These are phyloP conservation scores for Yamadazyma sp. DNA, from an alignment of 805 yeast genomes.

Conservation along the genomic window DNA sequence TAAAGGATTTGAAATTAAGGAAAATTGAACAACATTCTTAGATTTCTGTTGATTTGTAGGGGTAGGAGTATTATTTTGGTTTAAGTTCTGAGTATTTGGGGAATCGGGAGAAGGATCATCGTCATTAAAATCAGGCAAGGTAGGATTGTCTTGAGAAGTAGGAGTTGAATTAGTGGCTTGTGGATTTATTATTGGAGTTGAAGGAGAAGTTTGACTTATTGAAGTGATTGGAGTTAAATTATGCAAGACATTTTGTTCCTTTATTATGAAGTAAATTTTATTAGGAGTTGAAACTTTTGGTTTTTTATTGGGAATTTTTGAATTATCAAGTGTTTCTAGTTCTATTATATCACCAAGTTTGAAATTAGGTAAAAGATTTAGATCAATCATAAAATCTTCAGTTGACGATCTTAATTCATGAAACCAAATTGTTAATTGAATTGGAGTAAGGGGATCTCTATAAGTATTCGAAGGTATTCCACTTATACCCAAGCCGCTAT, in stretches of 20 bases:
- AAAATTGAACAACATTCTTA: slow-evolving; percentile 40
- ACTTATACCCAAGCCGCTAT: background rate
- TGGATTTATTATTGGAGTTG: slow-evolving; percentile 6
- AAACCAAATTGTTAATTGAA: slow-evolving; percentile 50
- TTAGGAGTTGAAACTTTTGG: slow-evolving; percentile 6
- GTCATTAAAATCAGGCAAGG: background rate
- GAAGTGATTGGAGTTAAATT: slow-evolving; percentile 6
- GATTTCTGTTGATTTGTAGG: slow-evolving; percentile 11
- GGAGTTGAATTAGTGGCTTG: slow-evolving; percentile 2
- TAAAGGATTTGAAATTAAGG: slow-evolving; percentile 58
- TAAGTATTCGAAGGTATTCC: background rate
- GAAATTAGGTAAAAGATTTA: slow-evolving; percentile 57
- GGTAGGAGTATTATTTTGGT: background rate
- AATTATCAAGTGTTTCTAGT: slow-evolving; percentile 36
- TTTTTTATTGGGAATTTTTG: background rate
- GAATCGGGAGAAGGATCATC: background rate
- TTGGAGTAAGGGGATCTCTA: slow-evolving; percentile 21
- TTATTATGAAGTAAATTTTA: slow-evolving; percentile 16
- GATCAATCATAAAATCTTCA: slow-evolving; percentile 63
- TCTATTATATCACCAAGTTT: slow-evolving; percentile 78
- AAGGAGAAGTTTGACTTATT: slow-evolving; percentile 3
- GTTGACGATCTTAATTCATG: slow-evolving; percentile 64
- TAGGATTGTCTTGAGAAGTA: slow-evolving; percentile 3
- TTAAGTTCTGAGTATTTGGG: background rate
- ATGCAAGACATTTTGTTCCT: slow-evolving; percentile 14